Evolutionary conservation across 2,329 filamentous ascomycete genomes (phyloP).

Genomic region (Neopestalotiopsis sp.): DNA sequence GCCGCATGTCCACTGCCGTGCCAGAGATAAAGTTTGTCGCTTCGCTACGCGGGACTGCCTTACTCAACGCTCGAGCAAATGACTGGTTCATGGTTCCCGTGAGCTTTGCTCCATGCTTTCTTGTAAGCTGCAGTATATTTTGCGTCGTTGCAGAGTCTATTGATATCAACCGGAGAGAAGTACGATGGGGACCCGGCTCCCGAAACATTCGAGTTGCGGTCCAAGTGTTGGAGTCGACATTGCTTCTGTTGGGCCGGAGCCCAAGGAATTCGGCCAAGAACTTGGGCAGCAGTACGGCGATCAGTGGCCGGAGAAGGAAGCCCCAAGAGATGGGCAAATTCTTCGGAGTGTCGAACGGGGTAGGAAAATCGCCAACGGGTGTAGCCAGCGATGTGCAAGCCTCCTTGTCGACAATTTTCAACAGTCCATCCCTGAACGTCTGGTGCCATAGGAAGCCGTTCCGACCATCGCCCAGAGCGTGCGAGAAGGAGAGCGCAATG

Average conservation of each 20-base stretch:
- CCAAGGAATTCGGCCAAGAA: conserved; percentile 13
- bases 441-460: conserved; percentile 12
- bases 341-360: conserved; percentile 16
- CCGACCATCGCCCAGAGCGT: conserved; percentile 18
- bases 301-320: conserved; percentile 13
- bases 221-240: conserved; percentile 4
- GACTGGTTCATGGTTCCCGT: conserved; percentile 6
- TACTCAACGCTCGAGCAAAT: conserved; percentile 10
- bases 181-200: neutral
- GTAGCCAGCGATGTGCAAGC: neutral
- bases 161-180: neutral
- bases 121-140: neutral
- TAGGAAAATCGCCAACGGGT: neutral
- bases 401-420: neutral
- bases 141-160: neutral
- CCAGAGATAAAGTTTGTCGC: conserved; percentile 6
- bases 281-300: conserved; percentile 14
- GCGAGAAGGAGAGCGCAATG: conserved; percentile 16
- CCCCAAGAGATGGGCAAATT: conserved; percentile 17
- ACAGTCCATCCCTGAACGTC: conserved; percentile 8
- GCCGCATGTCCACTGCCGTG: conserved; percentile 14
- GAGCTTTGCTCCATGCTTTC: conserved; percentile 5
- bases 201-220: conserved; percentile 1
- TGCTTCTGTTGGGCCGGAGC: conserved; percentile 6
- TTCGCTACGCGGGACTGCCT: neutral